phyloP scores from a whole-genome alignment of 768 basidiomycete species.

The Lactarius vividus region DNA sequence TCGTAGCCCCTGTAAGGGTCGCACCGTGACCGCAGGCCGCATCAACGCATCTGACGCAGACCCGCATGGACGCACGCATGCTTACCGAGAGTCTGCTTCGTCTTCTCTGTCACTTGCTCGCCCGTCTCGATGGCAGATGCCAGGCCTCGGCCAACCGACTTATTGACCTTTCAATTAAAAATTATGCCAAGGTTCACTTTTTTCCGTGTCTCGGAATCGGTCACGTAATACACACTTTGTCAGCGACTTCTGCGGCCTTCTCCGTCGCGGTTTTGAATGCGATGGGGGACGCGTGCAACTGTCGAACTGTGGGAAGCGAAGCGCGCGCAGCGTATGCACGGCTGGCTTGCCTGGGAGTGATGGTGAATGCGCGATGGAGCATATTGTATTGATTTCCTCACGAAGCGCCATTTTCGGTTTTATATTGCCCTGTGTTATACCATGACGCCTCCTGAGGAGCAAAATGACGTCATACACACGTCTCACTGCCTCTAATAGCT shows the following conservation, averaged over 20 bases:
- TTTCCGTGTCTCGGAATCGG: too few species aligned
- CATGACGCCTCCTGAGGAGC: conserved; percentile 3
- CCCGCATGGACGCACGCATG: background rate
- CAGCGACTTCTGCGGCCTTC: conserved; percentile 23
- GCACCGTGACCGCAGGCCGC: background rate
- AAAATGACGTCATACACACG: conserved; percentile 13
- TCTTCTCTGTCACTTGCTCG: conserved; percentile 24
- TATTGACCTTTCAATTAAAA: conserved; percentile 24
- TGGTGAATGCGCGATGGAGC: conserved; percentile 6
- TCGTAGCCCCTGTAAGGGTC: conserved; percentile 11
- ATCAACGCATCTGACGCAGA: background rate
- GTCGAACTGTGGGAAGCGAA: conserved; percentile 1
- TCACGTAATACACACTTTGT: conserved; percentile 17
- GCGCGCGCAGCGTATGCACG: conserved; percentile 2
- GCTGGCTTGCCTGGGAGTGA: conserved; percentile 1
- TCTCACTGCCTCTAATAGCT: background rate
- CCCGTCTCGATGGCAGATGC: conserved; percentile 25
- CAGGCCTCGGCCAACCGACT: conserved; percentile 21
- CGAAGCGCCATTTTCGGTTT: background rate
- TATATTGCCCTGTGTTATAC: background rate
- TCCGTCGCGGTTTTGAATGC: conserved; percentile 16
- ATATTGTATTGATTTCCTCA: background rate
- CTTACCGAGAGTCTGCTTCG: conserved; percentile 24
- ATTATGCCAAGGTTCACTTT: too few species aligned
- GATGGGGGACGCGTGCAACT: conserved; percentile 16